Conservation (phyloP, 768 basidiomycete species). For the Lentinula edodes region DNA sequence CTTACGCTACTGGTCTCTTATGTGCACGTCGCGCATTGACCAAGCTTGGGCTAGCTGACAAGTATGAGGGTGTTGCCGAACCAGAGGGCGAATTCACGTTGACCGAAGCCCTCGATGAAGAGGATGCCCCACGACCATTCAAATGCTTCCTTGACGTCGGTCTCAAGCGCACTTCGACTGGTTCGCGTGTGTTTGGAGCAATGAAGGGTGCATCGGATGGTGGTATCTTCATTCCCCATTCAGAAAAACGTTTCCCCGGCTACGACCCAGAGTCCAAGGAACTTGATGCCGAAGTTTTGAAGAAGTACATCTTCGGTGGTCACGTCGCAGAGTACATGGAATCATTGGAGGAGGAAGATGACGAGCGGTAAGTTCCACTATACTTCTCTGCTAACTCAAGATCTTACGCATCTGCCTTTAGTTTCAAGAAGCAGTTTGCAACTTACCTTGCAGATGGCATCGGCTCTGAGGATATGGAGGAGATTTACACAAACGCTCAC, state of each 20-base stretch:
- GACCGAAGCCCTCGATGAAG: constrained; percentile 84
- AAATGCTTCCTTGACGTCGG: constrained; percentile 99
- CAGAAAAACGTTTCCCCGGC: constrained; percentile 96
- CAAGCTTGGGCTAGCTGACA: constrained; percentile 95
- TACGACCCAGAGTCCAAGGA: constrained; percentile 91
- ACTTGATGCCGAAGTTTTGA: constrained; percentile 89
- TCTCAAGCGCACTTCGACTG: constrained; percentile 95
- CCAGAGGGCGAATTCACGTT: constrained; percentile 81
- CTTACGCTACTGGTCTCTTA: constrained; percentile 96
- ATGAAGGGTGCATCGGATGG: constrained; percentile 98
- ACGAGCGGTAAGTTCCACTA: constrained; percentile 64
- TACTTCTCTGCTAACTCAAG: background rate
- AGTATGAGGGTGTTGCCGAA: constrained; percentile 92
- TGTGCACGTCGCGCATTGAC: constrained; percentile 90
- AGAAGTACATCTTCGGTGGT: constrained; percentile 97
- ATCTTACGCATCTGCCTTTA: constrained; percentile 22
- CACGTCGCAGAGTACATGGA: constrained; percentile 99
- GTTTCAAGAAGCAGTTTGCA: constrained; percentile 97
- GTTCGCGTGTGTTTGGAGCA: constrained; percentile 95
- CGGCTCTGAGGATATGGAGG: constrained; percentile 95
- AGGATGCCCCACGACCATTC: constrained; percentile 97
- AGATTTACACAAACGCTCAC: constrained; percentile 90
- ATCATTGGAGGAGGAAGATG: constrained; percentile 98
- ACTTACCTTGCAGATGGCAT: constrained; percentile 93
- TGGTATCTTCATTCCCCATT: constrained; percentile 97